phyloP scores from a whole-genome alignment of 768 basidiomycete species.

The Inosperma sp. region DNA sequence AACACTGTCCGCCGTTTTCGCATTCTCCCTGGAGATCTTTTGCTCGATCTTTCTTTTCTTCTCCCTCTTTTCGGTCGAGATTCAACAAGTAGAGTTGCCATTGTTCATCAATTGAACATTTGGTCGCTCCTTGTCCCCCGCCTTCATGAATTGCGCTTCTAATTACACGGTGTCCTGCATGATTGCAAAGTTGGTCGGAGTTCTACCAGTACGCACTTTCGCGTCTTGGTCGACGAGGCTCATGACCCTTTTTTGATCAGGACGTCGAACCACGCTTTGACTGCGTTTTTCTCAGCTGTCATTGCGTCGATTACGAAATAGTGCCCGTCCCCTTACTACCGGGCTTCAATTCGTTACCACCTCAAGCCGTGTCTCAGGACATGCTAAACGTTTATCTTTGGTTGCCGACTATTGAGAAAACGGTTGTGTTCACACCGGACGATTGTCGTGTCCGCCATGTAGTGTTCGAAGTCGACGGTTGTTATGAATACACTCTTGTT shows the following conservation, averaged over 20 bases:
- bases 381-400: not conserved
- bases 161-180: not conserved
- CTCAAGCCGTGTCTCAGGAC: not conserved
- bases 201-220: not conserved
- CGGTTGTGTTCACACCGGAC: not conserved
- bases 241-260: not conserved
- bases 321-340: not conserved
- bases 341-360: fast-evolving
- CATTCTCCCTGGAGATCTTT: too few species aligned
- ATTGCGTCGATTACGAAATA: not conserved
- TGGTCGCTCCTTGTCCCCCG: too few species aligned
- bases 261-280: not conserved
- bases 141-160: not conserved
- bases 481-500: not conserved
- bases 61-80: too few species aligned
- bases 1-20: too few species aligned
- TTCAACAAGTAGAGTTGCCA: too few species aligned
- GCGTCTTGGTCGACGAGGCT: too few species aligned
- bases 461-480: too few species aligned
- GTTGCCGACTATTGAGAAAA: not conserved
- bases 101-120: too few species aligned
- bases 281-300: not conserved
- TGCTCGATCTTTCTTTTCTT: too few species aligned
- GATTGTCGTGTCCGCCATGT: not conserved
- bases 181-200: not conserved